A percentile compares a stretch with the other conserved stretches of the same genome.
phyloP scores from a whole-genome alignment of 2,329 filamentous ascomycete species.

The Teratosphaeria viscida region DNA sequence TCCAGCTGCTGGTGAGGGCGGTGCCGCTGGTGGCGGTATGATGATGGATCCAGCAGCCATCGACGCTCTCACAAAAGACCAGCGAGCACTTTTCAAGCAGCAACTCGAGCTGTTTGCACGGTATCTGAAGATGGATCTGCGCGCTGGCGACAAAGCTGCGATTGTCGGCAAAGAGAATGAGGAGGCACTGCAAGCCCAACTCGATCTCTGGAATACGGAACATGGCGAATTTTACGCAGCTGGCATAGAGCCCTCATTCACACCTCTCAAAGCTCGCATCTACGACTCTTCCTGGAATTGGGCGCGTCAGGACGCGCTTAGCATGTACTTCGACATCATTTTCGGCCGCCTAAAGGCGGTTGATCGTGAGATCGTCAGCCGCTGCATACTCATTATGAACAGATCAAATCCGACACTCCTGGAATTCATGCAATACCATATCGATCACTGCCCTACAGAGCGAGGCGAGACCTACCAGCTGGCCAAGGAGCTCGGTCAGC shows the following conservation, averaged over 20 bases:
- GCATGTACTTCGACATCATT: slow-evolving; percentile 99
- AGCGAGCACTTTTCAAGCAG: slow-evolving; percentile 92
- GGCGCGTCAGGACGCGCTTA: slow-evolving; percentile 92
- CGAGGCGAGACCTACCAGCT: slow-evolving; percentile 95
- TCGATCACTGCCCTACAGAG: slow-evolving; percentile 95
- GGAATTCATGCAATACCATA: slow-evolving; percentile 99
- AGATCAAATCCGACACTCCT: slow-evolving; percentile 89
- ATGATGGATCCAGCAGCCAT: slow-evolving; percentile 99
- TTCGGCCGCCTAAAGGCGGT: slow-evolving; percentile 88
- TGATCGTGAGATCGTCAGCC: slow-evolving; percentile 95
- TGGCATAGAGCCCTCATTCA: slow-evolving; percentile 91
- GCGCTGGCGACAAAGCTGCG: slow-evolving; percentile 90
- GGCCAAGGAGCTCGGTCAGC: slow-evolving; percentile 86
- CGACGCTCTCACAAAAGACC: slow-evolving; percentile 93
- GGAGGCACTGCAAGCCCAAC: slow-evolving; percentile 77
- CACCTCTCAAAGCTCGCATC: slow-evolving; percentile 80
- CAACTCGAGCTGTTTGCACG: slow-evolving; percentile 90
- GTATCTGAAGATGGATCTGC: slow-evolving; percentile 94
- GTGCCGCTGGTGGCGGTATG: slow-evolving; percentile 71
- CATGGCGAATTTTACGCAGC: slow-evolving; percentile 94
- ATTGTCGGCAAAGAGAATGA: slow-evolving; percentile 76
- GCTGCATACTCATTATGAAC: slow-evolving; percentile 99
- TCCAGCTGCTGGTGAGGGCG: slow-evolving; percentile 58
- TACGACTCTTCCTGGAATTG: slow-evolving; percentile 99
- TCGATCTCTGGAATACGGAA: slow-evolving; percentile 90